Base-by-base conservation (phyloP, 176 grass and related monocot species). In the Leersia perrieri region DNA sequence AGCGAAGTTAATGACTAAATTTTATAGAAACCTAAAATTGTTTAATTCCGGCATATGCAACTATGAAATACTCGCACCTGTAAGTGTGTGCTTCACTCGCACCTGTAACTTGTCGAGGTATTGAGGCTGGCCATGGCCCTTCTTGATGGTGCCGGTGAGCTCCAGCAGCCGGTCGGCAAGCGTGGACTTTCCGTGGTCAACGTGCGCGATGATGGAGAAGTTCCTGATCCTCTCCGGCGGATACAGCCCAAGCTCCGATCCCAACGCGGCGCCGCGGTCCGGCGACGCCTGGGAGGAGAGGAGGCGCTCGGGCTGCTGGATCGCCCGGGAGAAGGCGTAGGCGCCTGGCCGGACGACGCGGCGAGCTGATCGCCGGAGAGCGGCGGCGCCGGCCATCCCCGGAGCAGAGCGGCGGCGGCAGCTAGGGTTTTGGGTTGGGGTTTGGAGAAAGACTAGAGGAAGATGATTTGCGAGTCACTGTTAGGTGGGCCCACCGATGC, bases 51-150 rank as follows among this genome's bases (percentile, higher is more conserved):
- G 12, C 42, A 28, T 13, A 20, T 67, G 64, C 64, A 41, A 30
- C 57, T 57, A 29, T 66, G 40, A n/a, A 25, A 58, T 11, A n/a
- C n/a, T n/a, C n/a, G n/a, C n/a, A n/a, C n/a, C 18, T 13, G 3
- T 25, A 23, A 30, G n/a, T 27, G 20, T 66, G 26, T 2, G 11
- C 29, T 16, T 42, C 40, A 42, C 51, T 34, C 80, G 11, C 73
- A 94, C 94, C 83, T 94, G 94, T 51, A 97, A 71, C 80, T 97
- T 97, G 72, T 94, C 92, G 34, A 94, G 94, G 86, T 94, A 97
- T 60, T 97, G 94, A 58, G 94, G 87, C 60, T 94, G 94, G 26
- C 94, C 91, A 62, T 88, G 92, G 28, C 95, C 94, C 80, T 88
- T 92, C 82, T 90, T 91, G 73, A 97, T 97, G 73, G 94, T 97